Base-by-base conservation (phyloP, 495 filamentous ascomycete species). In the Penicillium diatomitis region DNA sequence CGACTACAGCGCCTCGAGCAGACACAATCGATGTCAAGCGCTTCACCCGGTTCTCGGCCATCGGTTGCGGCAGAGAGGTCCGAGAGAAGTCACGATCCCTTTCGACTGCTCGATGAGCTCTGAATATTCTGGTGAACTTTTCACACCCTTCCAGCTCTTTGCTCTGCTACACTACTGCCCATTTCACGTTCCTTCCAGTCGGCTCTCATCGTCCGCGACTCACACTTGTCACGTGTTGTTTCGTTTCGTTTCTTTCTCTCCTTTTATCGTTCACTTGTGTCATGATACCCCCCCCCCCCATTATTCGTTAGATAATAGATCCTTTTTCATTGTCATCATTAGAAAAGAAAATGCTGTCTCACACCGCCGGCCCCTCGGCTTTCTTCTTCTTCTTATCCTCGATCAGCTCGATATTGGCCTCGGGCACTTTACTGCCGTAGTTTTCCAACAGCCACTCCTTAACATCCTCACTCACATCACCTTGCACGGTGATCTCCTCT, bases 401-500 rank as follows among this genome's bases (percentile, higher is more conserved):
- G 9, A 96, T 80, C 54, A 88, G 68, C 65, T 97, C 94, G 51
- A 97, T 85, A 69, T 98, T 96, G 60, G 89, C 87, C 63, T 92
- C 87, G 4, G 92, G 90, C 43, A 97, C 84, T 47, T 81, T 73
- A 36, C 82, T 78, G 57, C 80, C 81, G 62, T 95, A 90, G 55
- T 84, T 82, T 63, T 96, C 90, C 52, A 85, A 64, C 49, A 99
- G 63, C 72, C 87, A 96, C 55, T 97, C 94, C 56, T 84, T 79
- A 47, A 99, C 84, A 65, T 97, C 92, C 61, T 90, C 90, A 65
- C 89, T 94, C 54, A 96, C 81, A 69, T 99, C 92, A 9, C 92
- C 92, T 67, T 99, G 92, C 37, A 99, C 90, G 32, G 95, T 91
- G 62, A 99, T 96, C 73, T 97, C 92, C 67, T 97, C 92, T 8